Conservation (phyloP, 2,329 filamentous ascomycete species). For the Trichophyton simii region DNA sequence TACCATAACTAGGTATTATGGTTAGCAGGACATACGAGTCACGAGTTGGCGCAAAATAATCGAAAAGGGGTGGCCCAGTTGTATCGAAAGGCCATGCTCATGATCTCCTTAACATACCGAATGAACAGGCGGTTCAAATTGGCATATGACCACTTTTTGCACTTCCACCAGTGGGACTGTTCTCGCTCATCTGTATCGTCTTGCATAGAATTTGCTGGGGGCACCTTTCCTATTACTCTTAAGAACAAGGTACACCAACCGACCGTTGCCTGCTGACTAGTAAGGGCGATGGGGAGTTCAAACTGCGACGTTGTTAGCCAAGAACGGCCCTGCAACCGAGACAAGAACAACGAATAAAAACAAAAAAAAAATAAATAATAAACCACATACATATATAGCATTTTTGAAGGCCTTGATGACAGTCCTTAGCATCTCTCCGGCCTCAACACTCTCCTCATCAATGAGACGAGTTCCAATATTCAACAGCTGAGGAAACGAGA, state of each 20-base stretch:
- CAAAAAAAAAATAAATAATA: not conserved
- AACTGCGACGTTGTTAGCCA: conserved; percentile 43
- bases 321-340: not conserved
- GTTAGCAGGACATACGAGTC: not conserved
- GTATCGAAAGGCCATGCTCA: not conserved
- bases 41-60: not conserved
- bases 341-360: not conserved
- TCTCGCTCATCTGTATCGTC: conserved; percentile 78
- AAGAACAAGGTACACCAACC: conserved; percentile 96
- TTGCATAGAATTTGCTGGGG: conserved; percentile 64
- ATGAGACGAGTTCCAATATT: conserved; percentile 79
- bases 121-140: conserved; percentile 94
- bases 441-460: conserved; percentile 82
- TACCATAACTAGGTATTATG: conserved; percentile 59
- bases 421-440: conserved; percentile 89
- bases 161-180: conserved; percentile 97
- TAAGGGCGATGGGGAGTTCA: conserved; percentile 67
- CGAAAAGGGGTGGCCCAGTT: conserved; percentile 5
- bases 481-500: conserved; percentile 77
- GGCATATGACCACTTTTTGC: conserved; percentile 98
- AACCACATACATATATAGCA: conserved; percentile 72
- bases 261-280: conserved; percentile 70
- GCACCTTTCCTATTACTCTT: conserved; percentile 71
- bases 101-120: conserved; percentile 43
- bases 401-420: conserved; percentile 97